Percentiles rank a stretch among this genome's conserved stretches.
Evolutionary conservation across 768 basidiomycete species (phyloP).

Genomic region (Trametes punicea): DNA sequence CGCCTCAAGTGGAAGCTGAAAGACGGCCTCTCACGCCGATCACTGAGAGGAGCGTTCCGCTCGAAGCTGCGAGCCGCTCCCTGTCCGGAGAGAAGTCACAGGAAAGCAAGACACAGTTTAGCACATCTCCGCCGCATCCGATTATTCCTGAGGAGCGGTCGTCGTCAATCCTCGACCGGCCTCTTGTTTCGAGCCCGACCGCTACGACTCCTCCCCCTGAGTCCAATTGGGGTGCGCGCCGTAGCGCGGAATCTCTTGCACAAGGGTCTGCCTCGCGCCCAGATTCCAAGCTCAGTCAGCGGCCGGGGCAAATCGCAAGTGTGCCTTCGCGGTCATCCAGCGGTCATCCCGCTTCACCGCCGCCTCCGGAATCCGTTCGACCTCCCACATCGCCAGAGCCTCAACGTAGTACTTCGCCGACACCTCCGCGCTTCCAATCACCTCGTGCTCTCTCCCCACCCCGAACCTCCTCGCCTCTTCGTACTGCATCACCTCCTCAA

Average conservation of each 20-base stretch:
- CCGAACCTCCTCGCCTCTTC: constrained; percentile 6
- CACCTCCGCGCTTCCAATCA: constrained; percentile 15
- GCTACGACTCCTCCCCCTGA: constrained; percentile 20
- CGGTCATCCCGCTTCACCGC: neutral
- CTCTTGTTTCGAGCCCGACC: constrained; percentile 29
- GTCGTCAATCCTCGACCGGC: constrained; percentile 16
- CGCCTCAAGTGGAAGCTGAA: constrained; percentile 7
- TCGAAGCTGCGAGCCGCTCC: constrained; percentile 26
- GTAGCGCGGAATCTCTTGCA: constrained; percentile 36
- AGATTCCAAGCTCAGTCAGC: constrained; percentile 35
- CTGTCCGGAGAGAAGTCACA: constrained; percentile 17
- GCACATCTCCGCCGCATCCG: neutral
- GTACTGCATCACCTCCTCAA: neutral
- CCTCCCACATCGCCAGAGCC: constrained; percentile 5
- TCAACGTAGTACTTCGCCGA: constrained; percentile 1
- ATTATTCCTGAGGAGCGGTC: constrained; percentile 13
- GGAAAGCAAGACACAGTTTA: neutral
- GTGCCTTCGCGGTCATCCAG: constrained; percentile 6
- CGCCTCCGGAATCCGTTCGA: neutral
- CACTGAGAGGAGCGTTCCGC: constrained; percentile 46
- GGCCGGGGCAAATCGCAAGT: neutral
- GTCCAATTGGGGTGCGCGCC: constrained; percentile 6
- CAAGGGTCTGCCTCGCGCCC: constrained; percentile 33
- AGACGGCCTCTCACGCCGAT: constrained; percentile 58
- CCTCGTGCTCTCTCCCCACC: constrained; percentile 14